Evolutionary conservation across 148 eudicot species (phyloP).

Genomic region (Chenopodium formosanum): DNA sequence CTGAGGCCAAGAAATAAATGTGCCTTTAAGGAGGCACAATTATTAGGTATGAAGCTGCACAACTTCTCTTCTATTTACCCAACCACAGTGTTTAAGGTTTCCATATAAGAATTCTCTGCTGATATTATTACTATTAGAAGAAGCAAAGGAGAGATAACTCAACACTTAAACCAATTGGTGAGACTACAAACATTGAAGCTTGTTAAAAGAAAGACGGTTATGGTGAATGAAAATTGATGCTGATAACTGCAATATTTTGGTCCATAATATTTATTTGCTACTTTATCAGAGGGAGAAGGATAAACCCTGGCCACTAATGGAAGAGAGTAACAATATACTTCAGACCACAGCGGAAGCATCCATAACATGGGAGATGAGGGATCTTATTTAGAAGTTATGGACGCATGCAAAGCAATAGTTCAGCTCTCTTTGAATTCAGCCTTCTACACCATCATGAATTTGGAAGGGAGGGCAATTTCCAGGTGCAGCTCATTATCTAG

Average conservation of each 20-base stretch:
- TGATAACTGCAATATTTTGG: background rate
- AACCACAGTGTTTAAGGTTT: background rate
- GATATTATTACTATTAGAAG: background rate
- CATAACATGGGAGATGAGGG: background rate
- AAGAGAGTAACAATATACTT: background rate
- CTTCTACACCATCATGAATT: background rate
- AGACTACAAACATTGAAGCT: background rate
- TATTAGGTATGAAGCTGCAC: background rate
- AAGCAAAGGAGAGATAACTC: background rate
- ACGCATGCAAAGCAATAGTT: background rate
- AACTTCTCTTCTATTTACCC: background rate
- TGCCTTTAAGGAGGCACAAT: background rate
- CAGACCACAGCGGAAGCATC: background rate
- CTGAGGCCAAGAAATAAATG: background rate
- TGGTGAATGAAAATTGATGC: background rate
- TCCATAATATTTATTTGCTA: background rate
- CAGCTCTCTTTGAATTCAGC: background rate
- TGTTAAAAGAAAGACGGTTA: background rate
- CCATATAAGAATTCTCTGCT: background rate
- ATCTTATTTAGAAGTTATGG: background rate
- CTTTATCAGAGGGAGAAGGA: background rate
- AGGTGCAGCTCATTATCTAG: background rate
- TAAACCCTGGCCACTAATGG: background rate
- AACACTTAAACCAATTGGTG: background rate
- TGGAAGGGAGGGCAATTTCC: background rate